These are phyloP conservation scores for Chaetomidium leptoderma DNA, from an alignment of 495 filamentous ascomycete genomes.

Conservation along the genomic window DNA sequence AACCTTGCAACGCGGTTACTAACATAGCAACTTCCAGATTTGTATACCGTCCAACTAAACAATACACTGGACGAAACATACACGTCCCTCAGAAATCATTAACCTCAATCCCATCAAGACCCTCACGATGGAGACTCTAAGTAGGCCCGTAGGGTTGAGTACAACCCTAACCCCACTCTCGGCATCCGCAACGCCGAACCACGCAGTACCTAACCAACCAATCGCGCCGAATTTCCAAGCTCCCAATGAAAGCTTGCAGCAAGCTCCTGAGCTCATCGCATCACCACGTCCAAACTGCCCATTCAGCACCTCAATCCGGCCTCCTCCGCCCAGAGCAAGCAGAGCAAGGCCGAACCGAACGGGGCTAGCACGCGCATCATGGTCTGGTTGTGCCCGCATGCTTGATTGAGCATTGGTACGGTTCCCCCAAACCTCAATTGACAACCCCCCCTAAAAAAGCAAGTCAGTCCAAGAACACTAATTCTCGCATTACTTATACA, in stretches of 20 bases:
- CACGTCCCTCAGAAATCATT: no score
- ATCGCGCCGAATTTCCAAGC: constrained; percentile 8
- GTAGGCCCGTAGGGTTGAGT: no score
- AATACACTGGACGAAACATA: no score
- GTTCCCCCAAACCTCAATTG: neutral
- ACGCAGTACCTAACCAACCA: neutral
- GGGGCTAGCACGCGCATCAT: neutral
- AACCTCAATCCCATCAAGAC: no score
- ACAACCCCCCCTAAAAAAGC: no score
- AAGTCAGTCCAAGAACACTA: no score
- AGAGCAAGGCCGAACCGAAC: neutral
- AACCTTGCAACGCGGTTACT: no score
- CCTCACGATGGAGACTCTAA: no score
- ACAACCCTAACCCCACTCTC: neutral
- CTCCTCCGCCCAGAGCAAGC: neutral
- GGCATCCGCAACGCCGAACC: neutral
- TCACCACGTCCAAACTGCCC: neutral
- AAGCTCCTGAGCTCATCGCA: neutral
- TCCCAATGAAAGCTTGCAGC: no score
- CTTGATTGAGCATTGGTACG: constrained; percentile 5
- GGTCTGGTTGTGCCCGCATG: neutral
- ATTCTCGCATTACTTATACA: no score
- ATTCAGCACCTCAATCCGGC: neutral
- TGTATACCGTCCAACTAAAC: no score
- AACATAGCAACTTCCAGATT: no score